Conservation (phyloP, 1,139 yeast species). For the Torulaspora pretoriensis region DNA sequence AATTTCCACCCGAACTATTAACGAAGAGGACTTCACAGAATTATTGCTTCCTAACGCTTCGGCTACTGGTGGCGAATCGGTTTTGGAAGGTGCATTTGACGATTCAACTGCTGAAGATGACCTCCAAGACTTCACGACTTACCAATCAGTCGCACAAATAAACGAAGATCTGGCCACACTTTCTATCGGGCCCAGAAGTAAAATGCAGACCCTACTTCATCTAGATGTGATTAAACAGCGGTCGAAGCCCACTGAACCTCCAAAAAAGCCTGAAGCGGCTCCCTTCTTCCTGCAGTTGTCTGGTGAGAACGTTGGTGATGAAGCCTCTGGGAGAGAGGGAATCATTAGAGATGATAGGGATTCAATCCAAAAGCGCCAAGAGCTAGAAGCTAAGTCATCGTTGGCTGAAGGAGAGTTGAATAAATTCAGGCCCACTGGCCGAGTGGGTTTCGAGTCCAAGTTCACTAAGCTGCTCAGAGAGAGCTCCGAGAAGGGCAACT, state of each 20-base stretch:
- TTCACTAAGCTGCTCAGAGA: conserved; percentile 66
- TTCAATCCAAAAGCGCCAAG: conserved; percentile 16
- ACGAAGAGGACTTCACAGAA: conserved; percentile 64
- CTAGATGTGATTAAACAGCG: conserved; percentile 80
- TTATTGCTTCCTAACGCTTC: conserved; percentile 71
- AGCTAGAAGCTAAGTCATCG: conserved; percentile 14
- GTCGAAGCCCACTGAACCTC: conserved; percentile 85
- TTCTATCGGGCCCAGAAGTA: conserved; percentile 70
- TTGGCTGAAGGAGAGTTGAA: conserved; percentile 28
- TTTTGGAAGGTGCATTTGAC: conserved; percentile 76
- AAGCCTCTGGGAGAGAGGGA: conserved; percentile 60
- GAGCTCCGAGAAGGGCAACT: conserved; percentile 44
- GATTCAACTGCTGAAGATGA: conserved; percentile 35
- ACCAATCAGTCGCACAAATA: conserved; percentile 63
- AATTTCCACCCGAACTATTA: conserved; percentile 68
- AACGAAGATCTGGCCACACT: conserved; percentile 62
- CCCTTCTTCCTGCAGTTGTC: conserved; percentile 74
- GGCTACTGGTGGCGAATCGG: conserved; percentile 72
- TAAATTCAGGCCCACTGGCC: conserved; percentile 35
- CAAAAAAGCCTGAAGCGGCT: conserved; percentile 77
- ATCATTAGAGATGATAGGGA: conserved; percentile 29
- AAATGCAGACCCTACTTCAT: conserved; percentile 73
- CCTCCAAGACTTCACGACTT: conserved; percentile 38
- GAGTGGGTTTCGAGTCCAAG: conserved; percentile 58
- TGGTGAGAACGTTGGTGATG: conserved; percentile 66